phyloP scores from a whole-genome alignment of 148 eudicot genomes.

The Selenicereus undatus region DNA sequence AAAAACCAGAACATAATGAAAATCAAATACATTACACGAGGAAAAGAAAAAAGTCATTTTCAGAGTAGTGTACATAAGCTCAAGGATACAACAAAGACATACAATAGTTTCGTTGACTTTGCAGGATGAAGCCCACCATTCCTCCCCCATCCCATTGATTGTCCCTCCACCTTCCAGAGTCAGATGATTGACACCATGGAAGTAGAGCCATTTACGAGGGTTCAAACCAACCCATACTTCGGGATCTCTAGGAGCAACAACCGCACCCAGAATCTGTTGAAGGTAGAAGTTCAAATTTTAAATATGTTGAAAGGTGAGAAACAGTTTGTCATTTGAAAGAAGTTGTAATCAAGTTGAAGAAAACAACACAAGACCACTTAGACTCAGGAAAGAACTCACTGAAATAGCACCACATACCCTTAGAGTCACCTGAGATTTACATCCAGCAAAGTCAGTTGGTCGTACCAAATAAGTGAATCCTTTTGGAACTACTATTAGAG shows the following conservation, averaged over 20 bases:
- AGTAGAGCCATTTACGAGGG: slow-evolving; percentile 80
- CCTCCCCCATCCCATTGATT: slow-evolving; percentile 79
- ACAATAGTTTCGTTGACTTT: slow-evolving; percentile 66
- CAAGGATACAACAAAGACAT: slow-evolving; percentile 22
- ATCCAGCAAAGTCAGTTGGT: slow-evolving; percentile 63
- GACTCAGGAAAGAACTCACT: not conserved
- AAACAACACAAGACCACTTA: not conserved
- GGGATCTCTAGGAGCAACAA: slow-evolving; percentile 81
- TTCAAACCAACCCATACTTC: slow-evolving; percentile 59
- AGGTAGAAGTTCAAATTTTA: slow-evolving; percentile 17
- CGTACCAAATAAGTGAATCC: slow-evolving; percentile 46
- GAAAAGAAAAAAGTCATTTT: not conserved
- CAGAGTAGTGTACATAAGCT: not conserved
- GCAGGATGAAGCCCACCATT: slow-evolving; percentile 97
- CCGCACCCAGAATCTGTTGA: slow-evolving; percentile 56
- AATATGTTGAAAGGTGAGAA: not conserved
- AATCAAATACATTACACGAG: slow-evolving; percentile 4
- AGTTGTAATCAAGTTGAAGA: not conserved
- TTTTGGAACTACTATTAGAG: slow-evolving; percentile 52
- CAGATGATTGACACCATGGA: slow-evolving; percentile 59
- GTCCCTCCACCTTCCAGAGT: slow-evolving; percentile 75
- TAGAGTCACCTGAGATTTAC: slow-evolving; percentile 52
- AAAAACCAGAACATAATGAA: not conserved
- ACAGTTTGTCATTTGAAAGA: not conserved
- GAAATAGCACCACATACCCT: slow-evolving; percentile 40